Conservation (phyloP, 371 early-diverging fungal genomes). For the Thermomucor indicae-seudaticae region DNA sequence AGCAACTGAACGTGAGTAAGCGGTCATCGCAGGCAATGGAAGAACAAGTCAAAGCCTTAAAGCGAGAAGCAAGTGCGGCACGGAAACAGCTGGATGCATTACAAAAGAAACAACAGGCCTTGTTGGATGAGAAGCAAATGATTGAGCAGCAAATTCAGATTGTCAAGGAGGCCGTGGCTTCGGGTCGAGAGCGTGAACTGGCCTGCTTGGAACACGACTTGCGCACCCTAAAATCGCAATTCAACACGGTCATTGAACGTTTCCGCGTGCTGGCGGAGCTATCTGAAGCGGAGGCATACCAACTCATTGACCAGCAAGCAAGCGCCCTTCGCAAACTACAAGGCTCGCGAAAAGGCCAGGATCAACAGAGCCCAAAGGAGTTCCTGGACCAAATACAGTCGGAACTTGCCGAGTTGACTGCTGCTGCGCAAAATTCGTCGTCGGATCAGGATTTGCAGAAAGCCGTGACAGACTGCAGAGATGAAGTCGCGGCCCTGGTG, state of each 20-base stretch:
- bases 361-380: too few species aligned
- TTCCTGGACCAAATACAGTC: too few species aligned
- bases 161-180: slow-evolving; percentile 20
- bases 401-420: too few species aligned
- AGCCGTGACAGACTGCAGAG: too few species aligned
- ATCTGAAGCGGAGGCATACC: slow-evolving; percentile 9
- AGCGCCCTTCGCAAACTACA: too few species aligned
- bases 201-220: slow-evolving; percentile 11
- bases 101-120: slow-evolving; percentile 6
- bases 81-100: slow-evolving; percentile 33
- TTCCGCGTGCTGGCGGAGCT: slow-evolving; percentile 1
- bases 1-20: slow-evolving; percentile 30
- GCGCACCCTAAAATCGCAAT: slow-evolving; percentile 9
- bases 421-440: too few species aligned
- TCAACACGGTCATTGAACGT: slow-evolving; percentile 9
- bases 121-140: slow-evolving; percentile 22
- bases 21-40: slow-evolving; percentile 16
- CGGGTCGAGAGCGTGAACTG: slow-evolving; percentile 18
- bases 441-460: too few species aligned
- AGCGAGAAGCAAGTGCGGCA: slow-evolving; percentile 30
- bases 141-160: slow-evolving; percentile 16
- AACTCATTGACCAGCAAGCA: too few species aligned
- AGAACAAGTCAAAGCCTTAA: slow-evolving; percentile 27
- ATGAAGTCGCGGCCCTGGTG: too few species aligned
- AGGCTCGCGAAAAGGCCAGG: too few species aligned